Conservation (phyloP, 495 filamentous ascomycete species). For the Aspergillus avenaceus region DNA sequence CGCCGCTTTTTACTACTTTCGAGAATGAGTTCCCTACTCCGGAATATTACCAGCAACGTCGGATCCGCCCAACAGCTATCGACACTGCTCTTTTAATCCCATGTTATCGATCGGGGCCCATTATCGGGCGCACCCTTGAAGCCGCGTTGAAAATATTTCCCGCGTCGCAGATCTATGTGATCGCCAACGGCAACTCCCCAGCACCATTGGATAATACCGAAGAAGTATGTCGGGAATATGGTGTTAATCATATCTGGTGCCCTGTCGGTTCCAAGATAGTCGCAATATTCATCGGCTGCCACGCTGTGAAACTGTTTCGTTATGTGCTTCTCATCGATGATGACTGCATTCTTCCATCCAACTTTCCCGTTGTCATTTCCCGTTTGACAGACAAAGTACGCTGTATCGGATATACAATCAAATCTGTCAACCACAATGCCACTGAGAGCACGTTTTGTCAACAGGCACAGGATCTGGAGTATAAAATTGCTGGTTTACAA, state of each 20-base stretch:
- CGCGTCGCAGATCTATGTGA: slow-evolving; percentile 39
- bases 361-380: slow-evolving; percentile 40
- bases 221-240: slow-evolving; percentile 38
- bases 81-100: slow-evolving; percentile 43
- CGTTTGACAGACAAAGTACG: slow-evolving; percentile 29
- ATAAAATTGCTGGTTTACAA: slow-evolving; percentile 38
- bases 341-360: slow-evolving; percentile 40
- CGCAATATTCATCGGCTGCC: slow-evolving; percentile 44
- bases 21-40: slow-evolving; percentile 29
- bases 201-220: slow-evolving; percentile 40
- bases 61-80: slow-evolving; percentile 7
- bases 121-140: slow-evolving; percentile 39
- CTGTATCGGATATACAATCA: slow-evolving; percentile 45
- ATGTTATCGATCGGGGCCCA: slow-evolving; percentile 41
- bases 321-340: slow-evolving; percentile 46
- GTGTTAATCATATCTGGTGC: slow-evolving; percentile 38
- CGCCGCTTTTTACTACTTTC: slow-evolving; percentile 33
- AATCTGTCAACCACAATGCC: slow-evolving; percentile 29
- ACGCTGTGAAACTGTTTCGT: slow-evolving; percentile 35
- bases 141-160: slow-evolving; percentile 46
- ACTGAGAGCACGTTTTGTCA: slow-evolving; percentile 34
- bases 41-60: slow-evolving; percentile 14
- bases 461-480: slow-evolving; percentile 46
- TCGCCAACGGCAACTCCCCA: slow-evolving; percentile 39
- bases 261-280: slow-evolving; percentile 41